Evolutionary conservation across 2,329 filamentous ascomycete species (phyloP).

Genomic region (Hymenoscyphus albidus): DNA sequence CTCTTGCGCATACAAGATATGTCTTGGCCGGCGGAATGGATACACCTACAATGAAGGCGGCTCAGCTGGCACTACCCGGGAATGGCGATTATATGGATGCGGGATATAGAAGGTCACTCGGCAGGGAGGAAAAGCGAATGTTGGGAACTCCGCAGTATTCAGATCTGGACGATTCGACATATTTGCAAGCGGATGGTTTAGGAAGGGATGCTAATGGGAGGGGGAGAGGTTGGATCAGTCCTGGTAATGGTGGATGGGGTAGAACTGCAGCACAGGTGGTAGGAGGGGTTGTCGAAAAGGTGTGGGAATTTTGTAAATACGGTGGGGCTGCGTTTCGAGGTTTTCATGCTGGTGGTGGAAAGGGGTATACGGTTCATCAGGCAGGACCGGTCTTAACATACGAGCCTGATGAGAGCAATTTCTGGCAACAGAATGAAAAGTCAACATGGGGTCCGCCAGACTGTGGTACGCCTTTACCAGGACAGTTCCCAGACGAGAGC

Average conservation of each 20-base stretch:
- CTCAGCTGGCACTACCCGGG: slow-evolving; percentile 37
- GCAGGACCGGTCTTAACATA: slow-evolving; percentile 12
- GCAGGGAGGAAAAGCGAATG: slow-evolving; percentile 11
- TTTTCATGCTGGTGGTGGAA: slow-evolving; percentile 81
- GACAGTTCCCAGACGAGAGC: slow-evolving; percentile 49
- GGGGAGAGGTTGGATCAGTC: slow-evolving; percentile 19
- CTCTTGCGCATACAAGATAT: slow-evolving; percentile 50
- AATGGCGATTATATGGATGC: slow-evolving; percentile 36
- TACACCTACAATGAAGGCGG: slow-evolving; percentile 36
- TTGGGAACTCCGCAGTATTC: slow-evolving; percentile 8
- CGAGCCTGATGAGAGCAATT: slow-evolving; percentile 5
- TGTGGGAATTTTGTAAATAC: slow-evolving; percentile 78
- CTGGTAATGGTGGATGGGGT: slow-evolving; percentile 47
- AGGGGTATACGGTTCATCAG: slow-evolving; percentile 49
- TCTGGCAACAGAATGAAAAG: slow-evolving; percentile 19
- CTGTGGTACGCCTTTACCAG: slow-evolving; percentile 45
- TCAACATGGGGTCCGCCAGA: slow-evolving; percentile 10
- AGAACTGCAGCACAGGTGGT: slow-evolving; percentile 48
- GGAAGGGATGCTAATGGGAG: slow-evolving; percentile 26
- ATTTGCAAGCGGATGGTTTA: slow-evolving; percentile 19
- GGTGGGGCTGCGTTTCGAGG: slow-evolving; percentile 64
- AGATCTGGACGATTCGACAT: slow-evolving; percentile 17
- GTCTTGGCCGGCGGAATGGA: slow-evolving; percentile 48
- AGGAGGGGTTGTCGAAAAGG: slow-evolving; percentile 61
- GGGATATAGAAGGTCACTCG: slow-evolving; percentile 36